Conservation (phyloP, 805 yeast genomes). For the Saccharomycopsis selenospora region DNA sequence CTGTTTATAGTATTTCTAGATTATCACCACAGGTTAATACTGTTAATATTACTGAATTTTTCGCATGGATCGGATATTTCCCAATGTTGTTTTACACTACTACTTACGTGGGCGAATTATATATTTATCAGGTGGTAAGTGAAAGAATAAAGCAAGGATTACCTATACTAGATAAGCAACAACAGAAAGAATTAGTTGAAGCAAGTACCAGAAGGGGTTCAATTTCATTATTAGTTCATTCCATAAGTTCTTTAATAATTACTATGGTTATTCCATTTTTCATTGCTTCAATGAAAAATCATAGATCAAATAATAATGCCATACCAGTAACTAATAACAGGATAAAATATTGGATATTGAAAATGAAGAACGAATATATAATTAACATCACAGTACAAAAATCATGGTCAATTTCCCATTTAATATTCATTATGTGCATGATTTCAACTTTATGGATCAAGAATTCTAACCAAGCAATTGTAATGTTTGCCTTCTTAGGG, state of each 20-base stretch:
- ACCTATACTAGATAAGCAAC: conserved; percentile 32
- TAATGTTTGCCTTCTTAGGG: conserved; percentile 46
- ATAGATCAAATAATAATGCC: conserved; percentile 13
- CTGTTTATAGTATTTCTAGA: conserved; percentile 30
- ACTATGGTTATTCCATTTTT: conserved; percentile 41
- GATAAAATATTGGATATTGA: not conserved
- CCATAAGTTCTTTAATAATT: conserved; percentile 38
- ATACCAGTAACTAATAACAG: not conserved
- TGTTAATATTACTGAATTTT: conserved; percentile 51
- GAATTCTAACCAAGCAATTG: conserved; percentile 37
- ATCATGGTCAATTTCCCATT: conserved; percentile 47
- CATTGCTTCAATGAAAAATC: conserved; percentile 29
- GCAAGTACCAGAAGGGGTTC: conserved; percentile 47
- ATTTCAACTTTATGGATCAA: conserved; percentile 39
- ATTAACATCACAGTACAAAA: conserved; percentile 29
- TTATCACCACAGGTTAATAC: conserved; percentile 45
- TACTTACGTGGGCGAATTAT: conserved; percentile 56
- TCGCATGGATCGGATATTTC: conserved; percentile 66
- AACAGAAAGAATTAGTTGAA: conserved; percentile 34
- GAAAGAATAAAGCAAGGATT: conserved; percentile 31
- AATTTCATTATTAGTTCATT: conserved; percentile 42
- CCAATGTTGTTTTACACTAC: conserved; percentile 60
- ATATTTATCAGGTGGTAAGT: conserved; percentile 32
- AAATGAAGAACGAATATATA: conserved; percentile 17
- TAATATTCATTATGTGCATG: conserved; percentile 43